phyloP scores from a whole-genome alignment of 2,329 filamentous ascomycete genomes.

The Plectosphaerella sp. region DNA sequence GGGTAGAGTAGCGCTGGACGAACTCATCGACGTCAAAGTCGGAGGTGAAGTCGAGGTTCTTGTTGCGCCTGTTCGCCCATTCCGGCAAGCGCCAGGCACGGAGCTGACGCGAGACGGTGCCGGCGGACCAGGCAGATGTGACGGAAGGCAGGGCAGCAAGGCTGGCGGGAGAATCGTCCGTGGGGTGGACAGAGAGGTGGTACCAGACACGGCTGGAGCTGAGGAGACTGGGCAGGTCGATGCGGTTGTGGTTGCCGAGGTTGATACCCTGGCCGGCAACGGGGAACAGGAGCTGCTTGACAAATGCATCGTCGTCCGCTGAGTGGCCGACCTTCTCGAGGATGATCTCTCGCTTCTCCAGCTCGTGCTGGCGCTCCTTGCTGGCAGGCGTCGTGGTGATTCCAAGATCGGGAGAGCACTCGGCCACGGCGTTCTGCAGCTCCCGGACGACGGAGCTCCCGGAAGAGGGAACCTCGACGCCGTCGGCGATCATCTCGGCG shows the following conservation, averaged over 20 bases:
- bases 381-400: constrained; percentile 63
- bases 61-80: constrained; percentile 92
- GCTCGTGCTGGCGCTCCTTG: constrained; percentile 69
- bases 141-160: constrained; percentile 68
- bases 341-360: constrained; percentile 77
- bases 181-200: constrained; percentile 86
- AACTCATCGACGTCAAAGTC: constrained; percentile 97
- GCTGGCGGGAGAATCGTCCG: constrained; percentile 74
- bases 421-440: constrained; percentile 76
- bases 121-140: constrained; percentile 88
- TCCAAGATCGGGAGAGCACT: constrained; percentile 74
- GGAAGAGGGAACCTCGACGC: constrained; percentile 67
- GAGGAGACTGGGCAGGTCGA: constrained; percentile 71
- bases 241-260: constrained; percentile 70
- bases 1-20: constrained; percentile 69
- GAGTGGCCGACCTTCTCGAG: constrained; percentile 85
- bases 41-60: constrained; percentile 88
- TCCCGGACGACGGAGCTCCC: constrained; percentile 83
- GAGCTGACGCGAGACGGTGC: constrained; percentile 85
- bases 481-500: constrained; percentile 94
- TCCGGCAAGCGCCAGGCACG: constrained; percentile 91
- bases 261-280: constrained; percentile 72
- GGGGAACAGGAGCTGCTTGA: constrained; percentile 79
- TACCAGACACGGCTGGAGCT: constrained; percentile 91
- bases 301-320: constrained; percentile 74